Base-by-base conservation (phyloP, 2,329 filamentous ascomycete species). In the Arthrinium puccinioides region DNA sequence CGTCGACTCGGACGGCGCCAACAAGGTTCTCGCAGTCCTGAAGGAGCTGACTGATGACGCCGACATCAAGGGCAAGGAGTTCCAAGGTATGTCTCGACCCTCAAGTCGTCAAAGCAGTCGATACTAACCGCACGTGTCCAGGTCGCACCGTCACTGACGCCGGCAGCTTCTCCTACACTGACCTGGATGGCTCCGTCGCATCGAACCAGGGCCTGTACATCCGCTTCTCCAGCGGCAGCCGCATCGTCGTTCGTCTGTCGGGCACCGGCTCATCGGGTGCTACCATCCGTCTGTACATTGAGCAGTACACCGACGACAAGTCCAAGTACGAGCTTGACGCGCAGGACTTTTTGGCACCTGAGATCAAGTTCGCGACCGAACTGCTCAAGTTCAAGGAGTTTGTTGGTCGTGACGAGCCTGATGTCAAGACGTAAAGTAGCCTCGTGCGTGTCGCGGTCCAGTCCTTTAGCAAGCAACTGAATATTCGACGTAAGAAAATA, bases 111-210 rank as follows among this genome's bases (percentile, higher is more conserved):
- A 13, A n/a, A 13, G 25, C n/a, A 9, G n/a, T n/a, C n/a, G 19
- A 26, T 13, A 33, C 52, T 57, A 37, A 60, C 49, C 32, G 26
- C n/a, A 16, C 24, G 36, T 2, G 6, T 4, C 21, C 38, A 78
- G 75, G 73, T 46, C 85, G 84, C 60, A 94, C 87, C 56, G 87
- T 96, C 29, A 70, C 79, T 34, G 86, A 94, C 53, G 90, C 89
- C 6, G 92, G 89, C 48, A 89, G 98, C 74, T 98, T 98, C 65
- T 87, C 87, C 21, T 98, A 98, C 76, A 97, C 87, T 8, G 92
- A 98, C 58, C 81, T 98, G n/a, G 92, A 98, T 56, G 92, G 90
- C 44, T 95, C 87, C 48, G 87, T 97, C 38, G 84, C 87, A 56
- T 87, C 88, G 60, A 94, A 96, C 72, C 92, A 98, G 70, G 92